phyloP scores from a whole-genome alignment of 2,329 filamentous ascomycete genomes.

The Cladosporium colombiae region DNA sequence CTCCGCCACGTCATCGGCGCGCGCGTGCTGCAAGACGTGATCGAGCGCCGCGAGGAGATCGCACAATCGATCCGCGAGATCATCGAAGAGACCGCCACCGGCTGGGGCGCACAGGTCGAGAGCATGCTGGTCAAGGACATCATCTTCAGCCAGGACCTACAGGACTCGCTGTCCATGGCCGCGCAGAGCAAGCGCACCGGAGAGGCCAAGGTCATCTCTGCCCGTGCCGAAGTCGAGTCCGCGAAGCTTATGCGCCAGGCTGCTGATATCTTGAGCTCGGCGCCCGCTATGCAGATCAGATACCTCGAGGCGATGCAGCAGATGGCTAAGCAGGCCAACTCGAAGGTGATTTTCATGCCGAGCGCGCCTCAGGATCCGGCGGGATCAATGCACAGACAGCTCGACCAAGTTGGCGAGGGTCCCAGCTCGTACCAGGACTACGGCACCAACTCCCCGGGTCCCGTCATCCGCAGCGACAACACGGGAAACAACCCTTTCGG shows the following conservation, averaged over 20 bases:
- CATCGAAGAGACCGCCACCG: slow-evolving; percentile 89
- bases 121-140: slow-evolving; percentile 99
- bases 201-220: slow-evolving; percentile 97
- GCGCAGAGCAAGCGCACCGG: slow-evolving; percentile 98
- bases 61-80: slow-evolving; percentile 94
- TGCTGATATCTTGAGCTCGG: slow-evolving; percentile 86
- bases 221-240: slow-evolving; percentile 92
- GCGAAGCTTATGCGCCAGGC: slow-evolving; percentile 90
- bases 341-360: slow-evolving; percentile 83
- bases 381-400: slow-evolving; percentile 52
- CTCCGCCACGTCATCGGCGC: slow-evolving; percentile 95
- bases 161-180: slow-evolving; percentile 96
- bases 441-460: slow-evolving; percentile 21
- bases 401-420: slow-evolving; percentile 57
- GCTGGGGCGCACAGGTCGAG: slow-evolving; percentile 96
- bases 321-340: slow-evolving; percentile 92
- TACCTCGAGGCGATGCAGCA: slow-evolving; percentile 98
- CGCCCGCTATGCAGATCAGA: slow-evolving; percentile 93
- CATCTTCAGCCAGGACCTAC: slow-evolving; percentile 91
- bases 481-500: slow-evolving; percentile 32
- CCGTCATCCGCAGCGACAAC: slow-evolving; percentile 18
- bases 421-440: slow-evolving; percentile 49
- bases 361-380: slow-evolving; percentile 32
- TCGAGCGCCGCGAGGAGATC: slow-evolving; percentile 96
- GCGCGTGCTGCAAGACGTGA: slow-evolving; percentile 93